These are phyloP conservation scores for Syzygium oleosum DNA, from an alignment of 345 rosid genomes.

Conservation along the genomic window DNA sequence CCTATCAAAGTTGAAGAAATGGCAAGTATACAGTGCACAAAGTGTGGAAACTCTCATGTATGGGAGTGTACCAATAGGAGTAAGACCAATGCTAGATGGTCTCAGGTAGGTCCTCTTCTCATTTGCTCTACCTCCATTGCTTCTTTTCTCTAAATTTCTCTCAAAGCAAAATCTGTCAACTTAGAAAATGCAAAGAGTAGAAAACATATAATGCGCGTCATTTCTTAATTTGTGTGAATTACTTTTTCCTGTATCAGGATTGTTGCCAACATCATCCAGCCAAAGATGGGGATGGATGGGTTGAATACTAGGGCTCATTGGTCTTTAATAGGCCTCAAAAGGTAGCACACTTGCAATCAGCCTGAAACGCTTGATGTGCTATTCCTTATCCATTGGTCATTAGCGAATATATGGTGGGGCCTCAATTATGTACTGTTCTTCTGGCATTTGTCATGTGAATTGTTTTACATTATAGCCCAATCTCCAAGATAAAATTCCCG, in stretches of 20 bases:
- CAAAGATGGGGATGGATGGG: conserved; percentile 99
- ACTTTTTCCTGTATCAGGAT: conserved; percentile 43
- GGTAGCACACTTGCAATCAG: conserved; percentile 19
- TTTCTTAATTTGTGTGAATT: not conserved
- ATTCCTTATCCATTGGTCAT: not conserved
- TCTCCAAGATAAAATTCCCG: not conserved
- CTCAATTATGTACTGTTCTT: not conserved
- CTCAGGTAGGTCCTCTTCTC: conserved; percentile 49
- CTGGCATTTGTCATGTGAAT: not conserved
- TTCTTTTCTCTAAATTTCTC: not conserved
- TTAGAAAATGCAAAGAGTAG: not conserved
- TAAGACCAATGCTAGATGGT: conserved; percentile 95
- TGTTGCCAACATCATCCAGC: conserved; percentile 97
- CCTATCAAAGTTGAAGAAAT: conserved; percentile 73
- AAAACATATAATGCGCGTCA: not conserved
- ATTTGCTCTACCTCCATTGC: not conserved
- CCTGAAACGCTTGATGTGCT: not conserved
- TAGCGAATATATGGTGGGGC: not conserved
- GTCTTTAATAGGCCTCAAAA: conserved; percentile 69
- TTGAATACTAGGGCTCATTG: conserved; percentile 88
- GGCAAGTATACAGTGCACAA: conserved; percentile 97
- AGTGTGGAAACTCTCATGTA: conserved; percentile 83
- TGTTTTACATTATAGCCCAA: not conserved
- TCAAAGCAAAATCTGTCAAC: not conserved
- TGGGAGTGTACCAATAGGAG: conserved; percentile 90